A percentile compares a stretch with the other conserved stretches of the same genome.
Evolutionary conservation across 176 grass and related monocot genomes (phyloP).

Genomic region (Secale cereale): DNA sequence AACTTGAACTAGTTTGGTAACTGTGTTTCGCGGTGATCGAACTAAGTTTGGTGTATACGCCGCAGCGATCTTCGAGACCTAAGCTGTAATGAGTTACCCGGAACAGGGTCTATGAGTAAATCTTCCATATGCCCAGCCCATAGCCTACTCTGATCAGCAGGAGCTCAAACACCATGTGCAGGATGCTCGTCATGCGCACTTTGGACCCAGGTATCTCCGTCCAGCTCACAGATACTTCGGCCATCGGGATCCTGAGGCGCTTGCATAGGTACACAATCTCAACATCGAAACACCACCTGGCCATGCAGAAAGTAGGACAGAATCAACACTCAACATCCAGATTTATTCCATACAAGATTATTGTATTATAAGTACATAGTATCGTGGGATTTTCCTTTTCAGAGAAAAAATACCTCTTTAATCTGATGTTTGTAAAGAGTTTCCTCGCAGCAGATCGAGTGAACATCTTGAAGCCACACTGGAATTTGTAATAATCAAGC

Average conservation of each 20-base stretch:
- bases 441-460: slow-evolving; percentile 82
- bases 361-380: background rate
- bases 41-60: background rate
- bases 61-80: background rate
- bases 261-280: slow-evolving; percentile 95
- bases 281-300: slow-evolving; percentile 97
- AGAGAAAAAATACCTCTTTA: slow-evolving; percentile 65
- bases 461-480: slow-evolving; percentile 99
- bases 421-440: slow-evolving; percentile 91
- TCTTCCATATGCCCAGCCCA: slow-evolving; percentile 85
- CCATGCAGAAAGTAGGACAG: background rate
- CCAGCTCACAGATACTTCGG: slow-evolving; percentile 85
- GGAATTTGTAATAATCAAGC: slow-evolving; percentile 29
- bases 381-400: background rate
- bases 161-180: slow-evolving; percentile 97
- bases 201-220: slow-evolving; percentile 96
- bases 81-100: background rate
- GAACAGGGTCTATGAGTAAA: slow-evolving; percentile 38
- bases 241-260: slow-evolving; percentile 72
- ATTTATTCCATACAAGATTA: background rate
- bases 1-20: background rate
- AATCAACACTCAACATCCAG: background rate
- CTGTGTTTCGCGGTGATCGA: background rate
- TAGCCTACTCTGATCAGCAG: slow-evolving; percentile 82
- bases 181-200: slow-evolving; percentile 72